A percentile compares a stretch with the other conserved stretches of the same genome.
These are phyloP conservation scores for Microbotryum saponariae DNA, from an alignment of 1,284 basidiomycete genomes.

Conservation along the genomic window DNA sequence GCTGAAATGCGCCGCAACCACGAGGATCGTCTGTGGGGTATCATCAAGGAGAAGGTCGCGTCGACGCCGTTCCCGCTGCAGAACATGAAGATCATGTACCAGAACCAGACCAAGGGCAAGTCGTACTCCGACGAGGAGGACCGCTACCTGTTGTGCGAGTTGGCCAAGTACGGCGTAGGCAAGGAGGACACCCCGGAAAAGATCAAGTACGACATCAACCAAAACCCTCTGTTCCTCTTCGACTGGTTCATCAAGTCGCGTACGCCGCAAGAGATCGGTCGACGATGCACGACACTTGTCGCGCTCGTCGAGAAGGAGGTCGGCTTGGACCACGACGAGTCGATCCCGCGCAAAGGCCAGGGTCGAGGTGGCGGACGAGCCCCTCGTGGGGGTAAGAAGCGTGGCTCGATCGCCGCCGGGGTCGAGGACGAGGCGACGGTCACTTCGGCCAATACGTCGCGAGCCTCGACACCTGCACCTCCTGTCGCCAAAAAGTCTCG, in stretches of 20 bases:
- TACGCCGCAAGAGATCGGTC: slow-evolving; percentile 79
- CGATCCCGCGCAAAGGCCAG: no score
- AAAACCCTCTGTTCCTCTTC: slow-evolving; percentile 90
- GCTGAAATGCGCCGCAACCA: slow-evolving; percentile 53
- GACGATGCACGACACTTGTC: slow-evolving; percentile 81
- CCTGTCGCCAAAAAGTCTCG: slow-evolving; percentile 22
- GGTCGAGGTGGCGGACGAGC: no score
- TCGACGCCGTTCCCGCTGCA: slow-evolving; percentile 84
- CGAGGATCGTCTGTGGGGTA: slow-evolving; percentile 27
- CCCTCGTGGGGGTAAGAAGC: no score
- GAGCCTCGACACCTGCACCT: slow-evolving; percentile 23
- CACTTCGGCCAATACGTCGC: slow-evolving; percentile 4
- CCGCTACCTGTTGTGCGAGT: slow-evolving; percentile 81
- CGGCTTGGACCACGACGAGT: slow-evolving; percentile 41
- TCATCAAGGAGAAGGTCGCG: slow-evolving; percentile 69
- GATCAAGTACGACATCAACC: slow-evolving; percentile 92
- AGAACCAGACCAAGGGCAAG: slow-evolving; percentile 82
- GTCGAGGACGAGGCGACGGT: slow-evolving; percentile 2
- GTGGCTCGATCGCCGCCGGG: background rate
- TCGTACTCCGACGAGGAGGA: slow-evolving; percentile 96
- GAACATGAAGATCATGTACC: slow-evolving; percentile 86
- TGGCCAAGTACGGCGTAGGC: slow-evolving; percentile 86
- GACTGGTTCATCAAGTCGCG: slow-evolving; percentile 99
- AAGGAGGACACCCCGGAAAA: slow-evolving; percentile 88
- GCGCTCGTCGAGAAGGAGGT: slow-evolving; percentile 85